Base-by-base conservation (phyloP, 2,329 filamentous ascomycete genomes). In the Hypomyces rosellus region DNA sequence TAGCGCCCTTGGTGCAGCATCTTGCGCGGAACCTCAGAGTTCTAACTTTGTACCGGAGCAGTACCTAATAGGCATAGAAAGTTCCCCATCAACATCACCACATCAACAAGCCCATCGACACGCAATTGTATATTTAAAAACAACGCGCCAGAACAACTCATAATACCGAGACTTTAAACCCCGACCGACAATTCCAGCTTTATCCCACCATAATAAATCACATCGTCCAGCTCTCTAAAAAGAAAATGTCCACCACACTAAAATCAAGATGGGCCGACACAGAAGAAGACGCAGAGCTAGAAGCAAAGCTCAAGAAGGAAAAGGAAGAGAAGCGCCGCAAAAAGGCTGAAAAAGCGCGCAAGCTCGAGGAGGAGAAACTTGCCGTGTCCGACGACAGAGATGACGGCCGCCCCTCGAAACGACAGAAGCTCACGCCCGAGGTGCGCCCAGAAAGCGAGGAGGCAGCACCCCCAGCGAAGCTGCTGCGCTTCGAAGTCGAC, bases 231-330 rank as follows among this genome's bases (percentile, higher is more conserved):
- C 4, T 8, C 13, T 11, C 11, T 6, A 16, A 5, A 13, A 5
- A 41, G 7, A 13, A 5, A 41, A 87, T 86, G 82, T 76, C 82
- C 44, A 74, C 74, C 61, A 78, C 75, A 63, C 66, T 70, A 48
- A 83, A 81, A 65, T 96, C 92, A 46, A 84, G 92, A 69, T 99
- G 93, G 93, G 89, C 88, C 57, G 81, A 90, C 62, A 83, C 86
- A 42, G 88, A 88, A 59, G 88, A 90, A 59, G 90, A 96, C 65
- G 82, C 82, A 18, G 87, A 82, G 40, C 76, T 85, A 39, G 84
- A 88, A 53, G 83, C 84, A 16, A 82, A 84, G 62, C 77, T 83
- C 49, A 92, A 86, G 69, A 80, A 76, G 55, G 88, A 93, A 65
- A 96, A 92, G 70, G 89, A 95, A 69, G 86, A 90, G 62, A 95